These are phyloP conservation scores for Trametes sp. DNA, from an alignment of 1,284 basidiomycete genomes.

Conservation along the genomic window DNA sequence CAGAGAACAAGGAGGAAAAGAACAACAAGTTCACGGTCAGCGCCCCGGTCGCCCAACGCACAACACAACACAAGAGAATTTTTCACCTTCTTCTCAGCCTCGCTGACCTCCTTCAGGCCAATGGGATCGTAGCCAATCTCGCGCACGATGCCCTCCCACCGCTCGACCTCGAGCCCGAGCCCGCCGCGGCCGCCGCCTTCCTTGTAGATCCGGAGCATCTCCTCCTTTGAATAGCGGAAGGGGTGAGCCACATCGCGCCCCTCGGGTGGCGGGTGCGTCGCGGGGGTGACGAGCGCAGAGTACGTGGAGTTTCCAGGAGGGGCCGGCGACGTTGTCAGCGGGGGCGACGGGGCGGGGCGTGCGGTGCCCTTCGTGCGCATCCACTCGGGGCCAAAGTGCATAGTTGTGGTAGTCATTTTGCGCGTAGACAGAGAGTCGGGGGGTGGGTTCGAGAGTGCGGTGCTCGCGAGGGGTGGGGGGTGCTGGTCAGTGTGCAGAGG, in stretches of 20 bases:
- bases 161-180: slow-evolving; percentile 85
- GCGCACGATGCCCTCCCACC: slow-evolving; percentile 86
- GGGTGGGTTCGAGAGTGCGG: slow-evolving; percentile 15
- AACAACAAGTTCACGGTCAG: too few relatives aligned
- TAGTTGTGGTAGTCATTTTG: slow-evolving; percentile 75
- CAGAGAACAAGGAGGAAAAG: slow-evolving; percentile 20
- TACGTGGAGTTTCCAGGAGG: slow-evolving; percentile 73
- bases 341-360: slow-evolving; percentile 66
- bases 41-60: too few relatives aligned
- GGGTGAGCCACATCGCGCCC: slow-evolving; percentile 72
- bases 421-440: slow-evolving; percentile 13
- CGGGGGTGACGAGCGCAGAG: slow-evolving; percentile 77
- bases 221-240: slow-evolving; percentile 88
- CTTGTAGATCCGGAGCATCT: slow-evolving; percentile 85
- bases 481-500: slow-evolving; percentile 28
- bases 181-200: slow-evolving; percentile 78
- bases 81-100: slow-evolving; percentile 87
- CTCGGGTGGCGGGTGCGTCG: slow-evolving; percentile 56
- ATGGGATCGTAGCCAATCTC: slow-evolving; percentile 79
- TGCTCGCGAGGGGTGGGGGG: slow-evolving; percentile 17
- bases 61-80: slow-evolving; percentile 19
- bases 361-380: slow-evolving; percentile 77
- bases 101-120: slow-evolving; percentile 78
- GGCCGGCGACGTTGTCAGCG: slow-evolving; percentile 51
- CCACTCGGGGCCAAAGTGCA: slow-evolving; percentile 91